A percentile compares a stretch with the other conserved stretches of the same genome.
These are phyloP conservation scores for Ananas comosus DNA, from an alignment of 176 grass and related monocot genomes.

Conservation along the genomic window DNA sequence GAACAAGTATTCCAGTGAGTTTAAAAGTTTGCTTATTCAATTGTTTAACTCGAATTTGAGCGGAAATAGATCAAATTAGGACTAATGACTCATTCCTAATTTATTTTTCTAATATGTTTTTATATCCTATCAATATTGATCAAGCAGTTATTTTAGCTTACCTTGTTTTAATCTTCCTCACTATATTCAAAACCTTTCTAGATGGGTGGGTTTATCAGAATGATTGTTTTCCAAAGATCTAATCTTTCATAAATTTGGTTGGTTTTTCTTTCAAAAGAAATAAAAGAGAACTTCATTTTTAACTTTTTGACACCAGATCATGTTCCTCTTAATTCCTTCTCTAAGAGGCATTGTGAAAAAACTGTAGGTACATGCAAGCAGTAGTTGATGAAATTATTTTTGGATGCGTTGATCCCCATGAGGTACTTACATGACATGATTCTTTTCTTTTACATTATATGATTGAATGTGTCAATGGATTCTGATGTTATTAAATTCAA, in stretches of 20 bases:
- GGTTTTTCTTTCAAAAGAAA: no score
- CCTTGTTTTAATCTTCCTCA: background rate
- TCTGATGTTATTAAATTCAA: conserved; percentile 8
- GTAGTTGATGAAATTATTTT: conserved; percentile 83
- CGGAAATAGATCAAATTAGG: background rate
- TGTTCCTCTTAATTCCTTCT: no score
- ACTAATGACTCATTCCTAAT: background rate
- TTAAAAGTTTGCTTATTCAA: conserved; percentile 22
- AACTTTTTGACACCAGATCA: no score
- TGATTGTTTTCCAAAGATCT: no score
- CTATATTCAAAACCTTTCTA: background rate
- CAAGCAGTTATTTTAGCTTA: background rate
- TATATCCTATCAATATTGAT: no score
- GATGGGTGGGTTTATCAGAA: background rate
- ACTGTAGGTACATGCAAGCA: conserved; percentile 90
- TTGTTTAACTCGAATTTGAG: background rate
- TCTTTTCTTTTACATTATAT: conserved; percentile 12
- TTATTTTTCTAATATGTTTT: no score
- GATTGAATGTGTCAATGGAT: background rate
- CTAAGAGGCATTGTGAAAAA: no score
- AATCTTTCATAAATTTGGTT: no score
- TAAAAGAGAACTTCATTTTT: no score
- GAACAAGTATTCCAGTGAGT: conserved; percentile 91
- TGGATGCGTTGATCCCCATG: conserved; percentile 56
- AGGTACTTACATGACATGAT: conserved; percentile 28